A percentile compares a stretch with the other conserved stretches of the same genome.
Evolutionary conservation across 139 green algal genomes (phyloP).

Genomic region (Eudorina sp.): DNA sequence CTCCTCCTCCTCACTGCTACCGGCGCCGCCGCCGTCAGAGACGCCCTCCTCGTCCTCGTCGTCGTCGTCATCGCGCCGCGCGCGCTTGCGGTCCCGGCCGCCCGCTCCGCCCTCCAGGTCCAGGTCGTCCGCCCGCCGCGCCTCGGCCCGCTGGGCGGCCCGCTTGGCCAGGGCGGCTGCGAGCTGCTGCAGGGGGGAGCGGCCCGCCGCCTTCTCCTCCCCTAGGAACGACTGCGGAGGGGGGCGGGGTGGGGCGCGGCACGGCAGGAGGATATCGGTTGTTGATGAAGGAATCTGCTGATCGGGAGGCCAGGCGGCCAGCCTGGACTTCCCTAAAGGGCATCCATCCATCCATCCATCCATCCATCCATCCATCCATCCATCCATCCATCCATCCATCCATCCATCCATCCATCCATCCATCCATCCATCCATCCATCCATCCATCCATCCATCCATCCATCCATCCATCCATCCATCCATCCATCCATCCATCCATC

Average conservation of each 20-base stretch:
- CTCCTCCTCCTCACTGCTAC: not conserved
- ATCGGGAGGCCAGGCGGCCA: too few relatives aligned
- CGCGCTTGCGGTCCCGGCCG: not conserved
- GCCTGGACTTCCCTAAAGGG: too few relatives aligned
- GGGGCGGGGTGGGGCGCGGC: not conserved
- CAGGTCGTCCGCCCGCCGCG: slow-evolving; percentile 48
- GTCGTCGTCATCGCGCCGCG: not conserved
- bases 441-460: too few relatives aligned
- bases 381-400: too few relatives aligned
- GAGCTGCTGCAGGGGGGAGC: slow-evolving; percentile 75
- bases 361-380: too few relatives aligned
- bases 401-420: too few relatives aligned
- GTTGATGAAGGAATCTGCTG: not conserved
- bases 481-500: too few relatives aligned
- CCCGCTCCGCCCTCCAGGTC: not conserved
- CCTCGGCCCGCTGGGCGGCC: slow-evolving; percentile 62
- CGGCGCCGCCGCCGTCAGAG: not conserved
- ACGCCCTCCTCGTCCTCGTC: not conserved
- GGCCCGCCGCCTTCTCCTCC: slow-evolving; percentile 20
- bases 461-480: too few relatives aligned
- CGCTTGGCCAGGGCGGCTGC: slow-evolving; percentile 60
- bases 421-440: too few relatives aligned
- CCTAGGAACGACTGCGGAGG: slow-evolving; percentile 22
- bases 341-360: too few relatives aligned
- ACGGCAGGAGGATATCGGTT: not conserved